These are phyloP conservation scores for Pichia inconspicua DNA, from an alignment of 1,139 yeast genomes.

Conservation along the genomic window DNA sequence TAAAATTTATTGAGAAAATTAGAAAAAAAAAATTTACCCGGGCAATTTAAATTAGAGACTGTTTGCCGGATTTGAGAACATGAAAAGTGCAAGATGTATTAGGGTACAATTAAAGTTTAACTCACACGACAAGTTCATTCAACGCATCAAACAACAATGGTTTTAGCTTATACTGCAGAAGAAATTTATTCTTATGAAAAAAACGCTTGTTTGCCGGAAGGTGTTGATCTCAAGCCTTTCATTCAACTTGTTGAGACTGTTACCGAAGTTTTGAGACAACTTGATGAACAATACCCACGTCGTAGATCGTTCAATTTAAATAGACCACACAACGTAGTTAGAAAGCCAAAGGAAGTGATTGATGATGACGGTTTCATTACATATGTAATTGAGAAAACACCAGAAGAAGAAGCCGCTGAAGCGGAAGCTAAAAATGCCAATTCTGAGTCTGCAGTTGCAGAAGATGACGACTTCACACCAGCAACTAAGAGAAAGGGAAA, in stretches of 20 bases:
- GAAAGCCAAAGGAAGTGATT: slow-evolving; percentile 45
- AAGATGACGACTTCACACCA: slow-evolving; percentile 26
- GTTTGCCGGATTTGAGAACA: background rate
- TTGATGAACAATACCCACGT: slow-evolving; percentile 21
- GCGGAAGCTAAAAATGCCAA: slow-evolving; percentile 33
- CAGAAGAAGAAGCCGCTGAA: slow-evolving; percentile 25
- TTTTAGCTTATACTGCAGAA: slow-evolving; percentile 50
- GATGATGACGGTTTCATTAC: slow-evolving; percentile 86
- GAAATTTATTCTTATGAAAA: slow-evolving; percentile 53
- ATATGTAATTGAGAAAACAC: slow-evolving; percentile 25
- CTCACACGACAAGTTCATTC: background rate
- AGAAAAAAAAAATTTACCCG: background rate
- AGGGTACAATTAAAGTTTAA: no score
- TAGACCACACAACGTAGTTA: slow-evolving; percentile 38
- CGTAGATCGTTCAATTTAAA: slow-evolving; percentile 33
- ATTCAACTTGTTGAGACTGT: slow-evolving; percentile 60
- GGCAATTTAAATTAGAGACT: background rate
- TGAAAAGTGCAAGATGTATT: background rate
- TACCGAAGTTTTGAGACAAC: slow-evolving; percentile 29
- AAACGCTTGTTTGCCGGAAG: slow-evolving; percentile 51
- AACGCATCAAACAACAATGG: slow-evolving; percentile 5
- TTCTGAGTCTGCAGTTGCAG: slow-evolving; percentile 25
- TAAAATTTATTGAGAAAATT: background rate
- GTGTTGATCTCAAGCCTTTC: slow-evolving; percentile 58
- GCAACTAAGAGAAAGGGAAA: slow-evolving; percentile 30